Base-by-base conservation (phyloP, 140 eudicot genomes). In the Anethum foeniculum region DNA sequence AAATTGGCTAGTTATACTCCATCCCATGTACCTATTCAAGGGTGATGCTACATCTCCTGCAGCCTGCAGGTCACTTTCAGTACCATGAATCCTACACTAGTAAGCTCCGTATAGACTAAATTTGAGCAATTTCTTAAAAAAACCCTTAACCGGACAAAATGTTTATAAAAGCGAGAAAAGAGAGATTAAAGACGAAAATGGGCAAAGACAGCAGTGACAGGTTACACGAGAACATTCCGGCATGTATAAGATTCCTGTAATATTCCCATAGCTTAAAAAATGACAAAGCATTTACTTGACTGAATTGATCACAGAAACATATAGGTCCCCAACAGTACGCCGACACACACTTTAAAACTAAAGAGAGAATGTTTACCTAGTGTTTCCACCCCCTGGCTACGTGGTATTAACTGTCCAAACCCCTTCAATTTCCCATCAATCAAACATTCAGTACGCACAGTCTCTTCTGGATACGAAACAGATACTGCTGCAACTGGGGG, bases 401-500 rank as follows among this genome's bases (percentile, higher is more conserved):
- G 90, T 11, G 98, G 98, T 89, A 92, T 97, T 81, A 94, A 88
- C 81, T 94, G 98, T 52, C 98, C 98, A 79, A 94, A 94, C 79
- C 98, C 98, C 90, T 94, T 90, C 8, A 94, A 92, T 80, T 94
- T 85, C 76, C 97, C 98, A 83, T 92, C 97, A 44, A 92, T 86
- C 80, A 94, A 83, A 79, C 96, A 87, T 43, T 94, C 97, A 67
- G 81, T 67, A 60, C 96, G 97, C 80, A 94, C 87, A 46, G 97
- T 94, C 84, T 89, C 93, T 85, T 89, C 86, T 19, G 98, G 98
- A 88, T 92, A 94, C 12, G 98, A 94, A 85, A 94, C 81, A 41
- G 98, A 90, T 78, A 94, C 97, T 75, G 97, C 98, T 79, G 98
- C 98, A 79, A 94, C 98, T 47, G 98, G 98, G 80, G 98, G 98